phyloP scores from a whole-genome alignment of 2,329 filamentous ascomycete genomes.

The Corynespora cassiicola region DNA sequence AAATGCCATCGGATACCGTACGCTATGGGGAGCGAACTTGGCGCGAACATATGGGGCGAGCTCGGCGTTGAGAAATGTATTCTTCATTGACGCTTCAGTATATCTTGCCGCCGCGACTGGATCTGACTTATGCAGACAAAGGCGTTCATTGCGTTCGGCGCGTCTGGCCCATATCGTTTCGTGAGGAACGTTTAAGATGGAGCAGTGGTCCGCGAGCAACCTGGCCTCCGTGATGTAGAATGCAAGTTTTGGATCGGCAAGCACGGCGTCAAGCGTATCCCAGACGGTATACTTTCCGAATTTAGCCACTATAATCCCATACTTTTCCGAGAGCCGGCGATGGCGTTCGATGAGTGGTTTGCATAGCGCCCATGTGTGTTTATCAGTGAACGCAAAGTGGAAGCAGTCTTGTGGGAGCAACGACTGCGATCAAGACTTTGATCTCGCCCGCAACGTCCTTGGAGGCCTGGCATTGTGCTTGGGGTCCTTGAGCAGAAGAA shows the following conservation, averaged over 20 bases:
- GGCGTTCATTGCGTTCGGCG: no score
- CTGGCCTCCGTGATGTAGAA: no score
- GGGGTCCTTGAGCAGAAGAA: neutral
- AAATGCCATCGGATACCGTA: no score
- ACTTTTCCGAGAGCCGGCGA: constrained; percentile 1
- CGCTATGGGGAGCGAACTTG: no score
- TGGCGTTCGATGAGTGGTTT: neutral
- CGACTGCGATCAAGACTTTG: constrained; percentile 1
- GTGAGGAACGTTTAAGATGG: no score
- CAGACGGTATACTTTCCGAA: neutral
- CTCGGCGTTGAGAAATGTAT: no score
- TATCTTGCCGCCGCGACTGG: no score
- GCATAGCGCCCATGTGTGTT: constrained; percentile 1
- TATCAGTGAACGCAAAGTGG: constrained; percentile 1
- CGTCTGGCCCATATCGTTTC: no score
- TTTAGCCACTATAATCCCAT: neutral
- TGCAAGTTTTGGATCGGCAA: constrained; percentile 1
- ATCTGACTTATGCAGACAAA: no score
- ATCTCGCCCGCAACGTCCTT: constrained; percentile 5
- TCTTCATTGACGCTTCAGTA: no score
- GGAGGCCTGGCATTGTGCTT: neutral
- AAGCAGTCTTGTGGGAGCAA: constrained; percentile 5
- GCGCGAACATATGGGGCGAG: no score
- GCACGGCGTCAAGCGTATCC: constrained; percentile 3
- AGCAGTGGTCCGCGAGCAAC: no score